These are phyloP conservation scores for Backusella psychrophila DNA, from an alignment of 192 early-diverging fungal species.

Conservation along the genomic window DNA sequence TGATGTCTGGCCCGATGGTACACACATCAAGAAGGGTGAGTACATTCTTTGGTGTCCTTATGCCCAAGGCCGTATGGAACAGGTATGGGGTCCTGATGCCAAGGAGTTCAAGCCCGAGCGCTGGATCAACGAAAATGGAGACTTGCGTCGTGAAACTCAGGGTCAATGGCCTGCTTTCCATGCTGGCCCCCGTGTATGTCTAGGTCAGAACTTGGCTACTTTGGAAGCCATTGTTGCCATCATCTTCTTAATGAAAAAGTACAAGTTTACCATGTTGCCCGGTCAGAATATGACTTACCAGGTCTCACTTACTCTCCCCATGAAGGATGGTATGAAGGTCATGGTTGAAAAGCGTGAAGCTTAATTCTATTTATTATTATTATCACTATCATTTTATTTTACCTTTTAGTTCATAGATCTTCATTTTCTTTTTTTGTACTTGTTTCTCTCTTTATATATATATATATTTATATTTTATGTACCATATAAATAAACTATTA, in stretches of 20 bases:
- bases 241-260: conserved; percentile 35
- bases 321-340: conserved; percentile 32
- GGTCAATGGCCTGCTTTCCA: conserved; percentile 62
- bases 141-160: conserved; percentile 31
- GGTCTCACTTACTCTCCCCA: conserved; percentile 26
- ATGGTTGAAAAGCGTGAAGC: conserved; percentile 26
- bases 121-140: conserved; percentile 50
- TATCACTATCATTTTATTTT: not conserved
- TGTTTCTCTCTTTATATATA: not conserved
- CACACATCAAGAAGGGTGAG: conserved; percentile 48
- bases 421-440: not conserved
- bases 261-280: conserved; percentile 38
- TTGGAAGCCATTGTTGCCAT: conserved; percentile 43
- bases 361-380: not conserved
- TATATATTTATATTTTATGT: not conserved
- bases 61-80: conserved; percentile 46
- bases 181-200: conserved; percentile 46
- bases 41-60: conserved; percentile 53
- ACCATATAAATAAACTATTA: not conserved
- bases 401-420: not conserved
- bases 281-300: conserved; percentile 30
- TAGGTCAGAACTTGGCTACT: conserved; percentile 45
- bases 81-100: conserved; percentile 66
- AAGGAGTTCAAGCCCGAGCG: conserved; percentile 61
- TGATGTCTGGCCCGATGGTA: conserved; percentile 61